Base-by-base conservation (phyloP, 805 yeast genomes). In the Isabelozyma rhagii region DNA sequence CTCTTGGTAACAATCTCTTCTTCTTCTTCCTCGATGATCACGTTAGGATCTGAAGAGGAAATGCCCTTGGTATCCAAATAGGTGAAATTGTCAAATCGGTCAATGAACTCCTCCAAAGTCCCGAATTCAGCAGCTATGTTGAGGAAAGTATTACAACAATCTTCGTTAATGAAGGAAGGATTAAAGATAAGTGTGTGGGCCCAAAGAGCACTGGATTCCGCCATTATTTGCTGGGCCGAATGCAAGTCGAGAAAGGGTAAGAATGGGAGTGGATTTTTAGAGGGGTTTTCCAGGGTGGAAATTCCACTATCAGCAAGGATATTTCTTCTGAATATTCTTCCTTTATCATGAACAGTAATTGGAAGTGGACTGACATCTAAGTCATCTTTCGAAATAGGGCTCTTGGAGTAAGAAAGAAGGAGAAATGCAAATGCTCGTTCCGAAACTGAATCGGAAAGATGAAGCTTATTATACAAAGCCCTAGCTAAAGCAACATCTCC, bases 171-270 rank as follows among this genome's bases (percentile, higher is more conserved):
- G 27, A 71, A 65, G 0, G 66, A 57, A 0, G 85, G 84, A 43
- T 69, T 64, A 34, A 64, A 60, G 17, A 77, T 63, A 21, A 81
- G 51, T 11, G 81, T 68, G 57, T 76, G 83, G 1, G 78, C 77
- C 84, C 96, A 81, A 5, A 93, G 50, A 0, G 97, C 97, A 51
- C 82, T 77, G 0, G 93, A 82, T 66, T 93, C 98, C 0, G 85
- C 83, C 41, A 87, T 48, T 1, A 89, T 67, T 52, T 82, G 77
- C 18, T 56, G 51, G 4, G 71, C 52, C 3, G 69, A 53, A 1
- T 57, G 56, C 8, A 87, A 61, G 8, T 72, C 71, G 0, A 72
- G 56, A 1, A 81, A 60, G 1, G 97, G 92, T 41, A 93, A 68
- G 50, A 93, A 80, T 3, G 97, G 97, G 2, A 90, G 81, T 11